phyloP scores from a whole-genome alignment of 2,329 filamentous ascomycete genomes.

The Fusarium caatingaense region DNA sequence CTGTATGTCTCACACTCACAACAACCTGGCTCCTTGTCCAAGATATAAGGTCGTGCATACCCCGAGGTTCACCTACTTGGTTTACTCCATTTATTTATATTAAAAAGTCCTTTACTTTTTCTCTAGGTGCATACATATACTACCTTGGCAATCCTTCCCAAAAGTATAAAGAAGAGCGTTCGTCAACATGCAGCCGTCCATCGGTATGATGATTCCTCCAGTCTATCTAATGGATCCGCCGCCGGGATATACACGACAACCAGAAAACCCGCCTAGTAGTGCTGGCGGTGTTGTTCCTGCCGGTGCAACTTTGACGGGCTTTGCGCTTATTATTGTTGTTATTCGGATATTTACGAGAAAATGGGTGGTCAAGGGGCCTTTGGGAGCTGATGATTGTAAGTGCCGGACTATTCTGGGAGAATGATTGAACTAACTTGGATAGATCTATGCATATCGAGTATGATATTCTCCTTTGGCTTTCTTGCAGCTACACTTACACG shows the following conservation, averaged over 20 bases:
- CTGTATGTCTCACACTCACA: background rate
- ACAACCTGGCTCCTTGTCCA: constrained; percentile 11
- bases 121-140: background rate
- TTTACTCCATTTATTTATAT: constrained; percentile 4
- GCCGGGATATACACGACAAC: constrained; percentile 40
- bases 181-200: background rate
- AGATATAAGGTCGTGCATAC: constrained; percentile 33
- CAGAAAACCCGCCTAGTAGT: constrained; percentile 39
- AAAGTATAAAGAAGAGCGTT: background rate
- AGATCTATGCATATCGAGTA: constrained; percentile 44
- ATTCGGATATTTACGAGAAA: constrained; percentile 47
- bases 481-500: constrained; percentile 39
- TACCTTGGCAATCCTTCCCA: background rate
- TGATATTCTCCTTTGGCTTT: constrained; percentile 43
- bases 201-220: constrained; percentile 66
- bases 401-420: too few species aligned
- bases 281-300: constrained; percentile 38
- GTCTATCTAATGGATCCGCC: constrained; percentile 56
- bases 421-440: too few species aligned
- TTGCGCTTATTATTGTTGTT: constrained; percentile 40
- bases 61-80: constrained; percentile 4
- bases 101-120: background rate
- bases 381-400: constrained; percentile 48
- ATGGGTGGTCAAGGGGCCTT: constrained; percentile 43
- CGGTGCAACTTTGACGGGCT: constrained; percentile 39